A percentile compares a stretch with the other conserved stretches of the same genome.
phyloP scores from a whole-genome alignment of 1,284 basidiomycete genomes.

The Takashimella tepidaria region DNA sequence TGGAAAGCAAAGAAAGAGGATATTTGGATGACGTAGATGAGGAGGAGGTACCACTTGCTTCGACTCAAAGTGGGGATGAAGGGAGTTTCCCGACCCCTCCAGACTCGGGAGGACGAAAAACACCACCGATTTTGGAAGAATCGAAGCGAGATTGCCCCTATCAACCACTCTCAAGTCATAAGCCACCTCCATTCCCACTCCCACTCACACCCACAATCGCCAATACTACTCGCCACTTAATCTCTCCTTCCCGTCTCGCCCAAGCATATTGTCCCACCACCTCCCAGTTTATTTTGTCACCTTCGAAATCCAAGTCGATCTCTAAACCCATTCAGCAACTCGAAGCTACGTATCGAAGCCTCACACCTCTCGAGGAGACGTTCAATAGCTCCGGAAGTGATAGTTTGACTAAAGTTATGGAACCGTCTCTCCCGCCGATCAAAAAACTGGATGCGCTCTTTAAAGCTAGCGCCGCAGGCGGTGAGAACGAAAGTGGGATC shows the following conservation, averaged over 20 bases:
- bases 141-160: neutral
- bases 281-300: no score
- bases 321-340: neutral
- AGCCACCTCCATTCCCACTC: neutral
- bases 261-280: neutral
- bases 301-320: neutral
- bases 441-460: neutral
- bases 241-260: neutral
- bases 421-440: neutral
- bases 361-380: no score
- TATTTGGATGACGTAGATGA: no score
- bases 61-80: neutral
- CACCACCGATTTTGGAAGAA: neutral
- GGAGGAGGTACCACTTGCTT: no score
- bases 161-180: neutral
- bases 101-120: neutral
- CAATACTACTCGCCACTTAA: neutral
- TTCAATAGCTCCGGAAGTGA: constrained; percentile 1
- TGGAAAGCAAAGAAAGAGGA: no score
- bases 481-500: no score
- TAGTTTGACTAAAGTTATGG: neutral
- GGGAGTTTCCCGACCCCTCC: neutral
- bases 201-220: no score
- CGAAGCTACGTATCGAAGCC: no score
- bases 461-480: neutral